Evolutionary conservation across 2,329 filamentous ascomycete species (phyloP).

Genomic region (Corniculantispora saksenae): DNA sequence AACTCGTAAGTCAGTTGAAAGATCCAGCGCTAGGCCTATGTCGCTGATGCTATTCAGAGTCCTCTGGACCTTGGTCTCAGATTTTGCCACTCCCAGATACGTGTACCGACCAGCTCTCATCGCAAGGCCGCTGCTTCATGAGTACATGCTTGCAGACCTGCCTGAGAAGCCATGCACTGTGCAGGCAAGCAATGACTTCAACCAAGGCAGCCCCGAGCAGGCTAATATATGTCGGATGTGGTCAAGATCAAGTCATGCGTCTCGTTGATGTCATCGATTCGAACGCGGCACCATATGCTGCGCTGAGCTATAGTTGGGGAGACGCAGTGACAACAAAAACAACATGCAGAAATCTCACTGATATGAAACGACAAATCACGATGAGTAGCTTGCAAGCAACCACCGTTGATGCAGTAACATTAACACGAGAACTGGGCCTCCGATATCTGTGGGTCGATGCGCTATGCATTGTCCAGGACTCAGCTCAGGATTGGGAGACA

Average conservation of each 20-base stretch:
- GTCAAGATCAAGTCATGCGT: background rate
- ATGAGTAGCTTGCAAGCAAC: constrained; percentile 21
- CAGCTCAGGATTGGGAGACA: constrained; percentile 20
- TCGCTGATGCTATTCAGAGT: background rate
- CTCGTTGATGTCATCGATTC: background rate
- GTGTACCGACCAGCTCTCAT: background rate
- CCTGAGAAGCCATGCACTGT: background rate
- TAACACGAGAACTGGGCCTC: constrained; percentile 27
- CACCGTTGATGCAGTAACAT: constrained; percentile 31
- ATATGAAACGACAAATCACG: background rate
- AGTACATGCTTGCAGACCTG: constrained; percentile 1
- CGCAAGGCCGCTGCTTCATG: constrained; percentile 5
- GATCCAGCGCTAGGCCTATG: no score
- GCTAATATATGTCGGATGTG: background rate
- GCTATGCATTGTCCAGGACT: constrained; percentile 34
- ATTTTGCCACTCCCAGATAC: constrained; percentile 2
- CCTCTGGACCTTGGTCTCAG: background rate
- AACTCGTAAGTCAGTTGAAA: background rate
- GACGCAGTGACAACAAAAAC: background rate
- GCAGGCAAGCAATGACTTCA: background rate
- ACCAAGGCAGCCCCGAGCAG: background rate
- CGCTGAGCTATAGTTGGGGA: constrained; percentile 13
- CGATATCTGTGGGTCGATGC: constrained; percentile 35
- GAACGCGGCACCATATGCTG: background rate
- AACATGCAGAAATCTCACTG: background rate